Evolutionary conservation across 495 filamentous ascomycete genomes (phyloP), one percentile per base, ranked within the genome.

Genomic region (Xylaria curta): DNA sequence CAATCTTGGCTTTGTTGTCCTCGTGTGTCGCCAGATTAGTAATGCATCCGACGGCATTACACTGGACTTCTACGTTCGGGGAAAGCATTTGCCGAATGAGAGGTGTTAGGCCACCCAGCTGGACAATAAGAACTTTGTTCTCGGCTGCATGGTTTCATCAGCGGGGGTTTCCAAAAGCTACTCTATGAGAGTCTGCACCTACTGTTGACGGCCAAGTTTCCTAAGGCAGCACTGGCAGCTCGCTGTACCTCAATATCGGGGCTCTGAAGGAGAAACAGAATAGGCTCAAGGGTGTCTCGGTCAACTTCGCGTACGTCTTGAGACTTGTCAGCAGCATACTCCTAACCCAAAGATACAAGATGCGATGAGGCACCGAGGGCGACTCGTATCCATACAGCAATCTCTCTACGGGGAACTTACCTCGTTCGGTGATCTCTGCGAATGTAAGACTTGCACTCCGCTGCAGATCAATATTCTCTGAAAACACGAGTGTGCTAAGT

Each of bases 61-160:
- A 99, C 81, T 98, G 96, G 42, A 99, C 96, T 81, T 99, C 96
- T 72, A 99, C 96, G 76, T 99, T 99, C n/a, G 91, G 89, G 51
- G 95, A 98, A 86, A 94, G 94, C 96, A 99, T 99, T 82, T 98
- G 97, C 60, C 93, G 91, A 83, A 99, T 99, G 64, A 99, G 88
- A 65, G 97, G 96, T 51, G 89, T 88, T 74, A 99, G 88, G 44
- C 96, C 96, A 76, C 95, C 95, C 15, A 99, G 90, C 54, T 91
- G 87, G 72, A 99, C 96, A 71, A 99, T 98, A 76, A 94, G 84
- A 74, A 98, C 94, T 79, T 99, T 99, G 86, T 99, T 99, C 76
- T 97, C 94, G 74, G 91, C 96, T 98, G 92, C 88, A 77, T 60
- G 74, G 19, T 40, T 66, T 51, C 51, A 47, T 69, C 53, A 44